Evolutionary conservation across 805 yeast species (phyloP), one percentile per base, ranked within the genome.

Genomic region (Lipomyces spencermartinsiae): DNA sequence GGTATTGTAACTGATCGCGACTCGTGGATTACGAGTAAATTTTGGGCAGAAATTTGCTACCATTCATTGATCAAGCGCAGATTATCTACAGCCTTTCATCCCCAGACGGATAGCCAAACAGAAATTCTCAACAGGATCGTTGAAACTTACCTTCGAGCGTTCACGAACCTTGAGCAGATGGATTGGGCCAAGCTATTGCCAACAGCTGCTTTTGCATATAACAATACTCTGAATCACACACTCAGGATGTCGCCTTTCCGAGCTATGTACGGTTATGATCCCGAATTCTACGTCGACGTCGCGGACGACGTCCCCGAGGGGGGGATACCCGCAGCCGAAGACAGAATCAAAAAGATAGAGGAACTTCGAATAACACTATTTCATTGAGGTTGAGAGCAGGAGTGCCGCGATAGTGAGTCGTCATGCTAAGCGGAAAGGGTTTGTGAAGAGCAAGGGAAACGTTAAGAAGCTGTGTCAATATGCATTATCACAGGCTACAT

Each of bases 1-100:
- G 12, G 49, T 0, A 59, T 72, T 2, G 61, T 70, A 2, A 59
- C 73, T 0, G 75, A 73, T 35, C 54, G 70, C 6, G 75, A 72
- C 43, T 4, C 57, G 0, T 19, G 64, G 10, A 73, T 73, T 51
- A 63, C 58, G 8, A n/a, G 61, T 2, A 35, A 22, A 3, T 70
- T 69, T 34, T 73, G 76, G 76, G 29, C 54, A 5, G 54, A 49
- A 1, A 49, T 49, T 1, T 49, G 54, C 3, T 8, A 49, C 5
- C 19, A 49, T 6, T 7, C 29, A 0, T 1, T 49, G 0, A n/a
- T 49, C 19, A 49, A 49, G 10, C 12, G 54, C 0, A 49, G 1
- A 4, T 1, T 49, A 7, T 49, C 54, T 8, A 61, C 58, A 12
- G 49, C 57, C 0, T 43, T 43, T 19, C 63, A 60, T 25, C 63